phyloP scores from a whole-genome alignment of 106 monocot genomes.

The Apostasia ramifera region DNA sequence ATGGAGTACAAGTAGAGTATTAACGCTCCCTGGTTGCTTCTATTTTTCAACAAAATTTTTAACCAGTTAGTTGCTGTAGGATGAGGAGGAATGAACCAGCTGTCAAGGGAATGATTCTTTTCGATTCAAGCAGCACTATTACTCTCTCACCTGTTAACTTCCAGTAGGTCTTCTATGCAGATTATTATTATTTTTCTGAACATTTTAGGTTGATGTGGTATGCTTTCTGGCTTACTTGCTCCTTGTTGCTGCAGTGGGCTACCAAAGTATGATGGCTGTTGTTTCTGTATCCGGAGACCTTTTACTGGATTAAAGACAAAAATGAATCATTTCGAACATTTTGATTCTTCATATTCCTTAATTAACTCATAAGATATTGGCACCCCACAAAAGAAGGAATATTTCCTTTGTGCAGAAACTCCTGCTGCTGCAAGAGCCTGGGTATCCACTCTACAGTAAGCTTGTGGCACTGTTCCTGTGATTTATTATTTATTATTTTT shows the following conservation, averaged over 20 bases:
- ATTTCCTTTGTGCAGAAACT: constrained; percentile 97
- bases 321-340: neutral
- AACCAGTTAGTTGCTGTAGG: constrained; percentile 27
- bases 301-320: neutral
- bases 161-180: constrained; percentile 39
- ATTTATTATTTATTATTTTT: neutral
- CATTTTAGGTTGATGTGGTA: neutral
- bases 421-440: constrained; percentile 97
- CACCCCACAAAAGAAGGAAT: constrained; percentile 91
- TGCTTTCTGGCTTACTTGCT: constrained; percentile 2
- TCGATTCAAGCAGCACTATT: constrained; percentile 90
- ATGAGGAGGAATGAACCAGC: constrained; percentile 53
- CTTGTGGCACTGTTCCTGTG: constrained; percentile 17
- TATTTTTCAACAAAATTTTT: neutral
- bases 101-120: constrained; percentile 70
- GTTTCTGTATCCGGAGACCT: constrained; percentile 83
- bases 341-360: constrained; percentile 22
- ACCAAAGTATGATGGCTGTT: constrained; percentile 95
- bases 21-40: neutral
- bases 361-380: constrained; percentile 76
- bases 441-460: constrained; percentile 98
- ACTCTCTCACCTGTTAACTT: constrained; percentile 88
- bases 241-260: constrained; percentile 56
- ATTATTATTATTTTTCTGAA: neutral
- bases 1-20: constrained; percentile 95